A percentile compares a stretch with the other conserved stretches of the same genome.
Conservation (phyloP, 495 filamentous ascomycete genomes). For the Lasiosphaeriaceae sp. region DNA sequence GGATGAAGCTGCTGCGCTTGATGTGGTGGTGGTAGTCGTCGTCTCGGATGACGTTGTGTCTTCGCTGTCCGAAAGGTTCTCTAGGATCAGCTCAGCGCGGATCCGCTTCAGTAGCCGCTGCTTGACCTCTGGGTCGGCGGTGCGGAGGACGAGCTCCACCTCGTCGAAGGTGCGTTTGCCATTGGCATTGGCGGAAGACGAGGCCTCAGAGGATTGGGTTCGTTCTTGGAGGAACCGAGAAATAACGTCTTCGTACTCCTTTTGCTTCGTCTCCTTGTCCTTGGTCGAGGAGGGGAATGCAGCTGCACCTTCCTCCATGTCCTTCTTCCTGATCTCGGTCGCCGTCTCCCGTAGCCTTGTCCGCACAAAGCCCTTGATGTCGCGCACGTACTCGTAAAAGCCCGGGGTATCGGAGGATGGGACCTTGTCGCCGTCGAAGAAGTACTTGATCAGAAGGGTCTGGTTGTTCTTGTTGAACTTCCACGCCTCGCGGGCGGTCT, state of each 20-base stretch:
- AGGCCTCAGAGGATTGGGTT: conserved; percentile 20
- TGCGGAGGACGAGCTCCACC: conserved; percentile 42
- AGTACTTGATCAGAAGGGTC: conserved; percentile 73
- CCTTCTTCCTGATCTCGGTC: conserved; percentile 47
- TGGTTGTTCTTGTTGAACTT: conserved; percentile 94
- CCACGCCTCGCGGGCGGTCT: conserved; percentile 63
- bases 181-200: conserved; percentile 18
- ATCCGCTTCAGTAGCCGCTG: conserved; percentile 47
- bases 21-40: conserved; percentile 22
- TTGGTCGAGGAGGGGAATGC: conserved; percentile 37
- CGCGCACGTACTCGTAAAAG: conserved; percentile 66
- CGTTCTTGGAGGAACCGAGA: conserved; percentile 31
- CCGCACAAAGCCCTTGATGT: conserved; percentile 64
- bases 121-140: conserved; percentile 41
- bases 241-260: conserved; percentile 55
- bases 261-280: conserved; percentile 42
- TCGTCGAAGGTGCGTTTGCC: conserved; percentile 42
- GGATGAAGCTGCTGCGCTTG: conserved; percentile 8
- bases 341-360: conserved; percentile 60
- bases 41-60: conserved; percentile 23
- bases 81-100: conserved; percentile 44
- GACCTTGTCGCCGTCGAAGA: conserved; percentile 63
- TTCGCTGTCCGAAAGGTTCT: conserved; percentile 42
- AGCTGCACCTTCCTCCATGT: conserved; percentile 41
- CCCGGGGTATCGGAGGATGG: conserved; percentile 60